Evolutionary conservation across 148 eudicot genomes (phyloP), one percentile per base, ranked within the genome.

Genomic region (Amaranthus palmeri): DNA sequence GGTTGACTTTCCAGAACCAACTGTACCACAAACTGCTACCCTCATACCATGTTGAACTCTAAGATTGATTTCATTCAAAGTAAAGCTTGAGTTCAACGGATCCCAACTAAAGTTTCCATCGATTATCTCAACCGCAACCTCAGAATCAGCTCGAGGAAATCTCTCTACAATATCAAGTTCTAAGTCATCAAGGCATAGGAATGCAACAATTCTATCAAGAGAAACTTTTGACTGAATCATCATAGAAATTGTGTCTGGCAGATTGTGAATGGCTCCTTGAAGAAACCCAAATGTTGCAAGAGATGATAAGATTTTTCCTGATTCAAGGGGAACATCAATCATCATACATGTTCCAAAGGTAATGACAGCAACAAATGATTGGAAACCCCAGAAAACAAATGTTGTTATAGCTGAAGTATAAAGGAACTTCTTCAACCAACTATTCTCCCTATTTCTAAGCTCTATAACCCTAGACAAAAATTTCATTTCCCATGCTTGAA

Each of bases 1-100:
- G 44, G 82, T 86, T 2, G 89, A 86, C 73, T 86, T 86, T 15
- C 89, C 89, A 1, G 89, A 79, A 54, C 89, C 89, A 76, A 86
- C 87, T 5, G 84, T 70, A 25, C 91, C 91, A 66, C 91, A 87
- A 53, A 87, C 66, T 54, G 91, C 91, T 44, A 87, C 88, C 76
- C 76, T 87, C 85, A 83, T 81, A 17, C 91, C 91, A 45, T 72
- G 82, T 50, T 57, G 54, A 54, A 83, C 80, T 45, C 54, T 81
- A 47, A 87, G 49, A 50, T 83, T 81, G 49, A 86, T 81, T 53
- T 84, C 81, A 72, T 72, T 78, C 76, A 84, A 67, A 49, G 85
- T 76, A 8, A 85, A 78, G 61, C 50, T 73, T n/a, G 78, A n/a
- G 14, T 72, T 71, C 68, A 76, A 71, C 18, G 64, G 65, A 54